phyloP scores from a whole-genome alignment of 495 filamentous ascomycete species.

The Sabuloglossum arenarium region DNA sequence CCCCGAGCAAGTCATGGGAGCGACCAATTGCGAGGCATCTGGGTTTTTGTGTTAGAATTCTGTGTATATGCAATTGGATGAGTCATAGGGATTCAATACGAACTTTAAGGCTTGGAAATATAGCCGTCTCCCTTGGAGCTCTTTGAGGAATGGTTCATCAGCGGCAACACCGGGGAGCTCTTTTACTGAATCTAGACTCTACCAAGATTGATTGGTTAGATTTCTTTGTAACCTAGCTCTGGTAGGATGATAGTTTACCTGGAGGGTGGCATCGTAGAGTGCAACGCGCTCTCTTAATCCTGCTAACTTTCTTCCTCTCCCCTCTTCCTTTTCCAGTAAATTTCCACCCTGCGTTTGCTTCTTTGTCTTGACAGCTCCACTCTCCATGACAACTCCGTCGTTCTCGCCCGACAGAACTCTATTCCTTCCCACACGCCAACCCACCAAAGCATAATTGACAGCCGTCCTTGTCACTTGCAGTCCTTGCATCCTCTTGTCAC shows the following conservation, averaged over 20 bases:
- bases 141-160: conserved; percentile 51
- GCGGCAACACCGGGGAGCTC: conserved; percentile 82
- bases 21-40: conserved; percentile 74
- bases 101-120: conserved; percentile 86
- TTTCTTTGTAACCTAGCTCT: background rate
- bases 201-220: background rate
- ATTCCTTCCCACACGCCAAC: conserved; percentile 89
- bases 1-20: conserved; percentile 55
- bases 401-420: conserved; percentile 61
- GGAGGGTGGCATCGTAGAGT: conserved; percentile 80
- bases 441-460: conserved; percentile 79
- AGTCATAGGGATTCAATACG: conserved; percentile 5
- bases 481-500: conserved; percentile 77
- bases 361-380: conserved; percentile 25
- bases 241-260: conserved; percentile 8
- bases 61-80: background rate
- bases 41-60: conserved; percentile 2
- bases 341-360: conserved; percentile 34
- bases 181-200: conserved; percentile 76
- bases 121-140: conserved; percentile 51
- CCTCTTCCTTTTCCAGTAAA: conserved; percentile 25
- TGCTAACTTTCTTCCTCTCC: conserved; percentile 45
- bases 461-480: conserved; percentile 82
- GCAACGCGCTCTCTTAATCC: conserved; percentile 73
- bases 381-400: conserved; percentile 46